Evolutionary conservation across 352 stramenopile species (phyloP).

Genomic region (Pythium grandisporangium): DNA sequence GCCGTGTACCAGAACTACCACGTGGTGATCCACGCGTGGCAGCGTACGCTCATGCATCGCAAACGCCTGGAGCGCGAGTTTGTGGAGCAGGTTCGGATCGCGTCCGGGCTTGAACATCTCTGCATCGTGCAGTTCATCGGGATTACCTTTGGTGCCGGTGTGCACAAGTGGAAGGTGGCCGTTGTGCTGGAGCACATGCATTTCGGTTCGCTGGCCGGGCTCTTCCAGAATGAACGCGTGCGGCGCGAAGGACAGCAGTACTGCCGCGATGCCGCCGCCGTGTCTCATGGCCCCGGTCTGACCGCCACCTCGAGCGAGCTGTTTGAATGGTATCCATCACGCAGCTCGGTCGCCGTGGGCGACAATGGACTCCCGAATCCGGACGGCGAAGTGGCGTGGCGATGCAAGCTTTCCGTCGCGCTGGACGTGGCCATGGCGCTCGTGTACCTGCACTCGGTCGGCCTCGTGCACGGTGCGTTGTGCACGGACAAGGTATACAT

Average conservation of each 20-base stretch:
- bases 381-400: neutral
- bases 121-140: slow-evolving; percentile 77
- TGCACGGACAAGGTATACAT: slow-evolving; percentile 58
- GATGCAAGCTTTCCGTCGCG: slow-evolving; percentile 69
- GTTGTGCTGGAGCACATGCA: slow-evolving; percentile 77
- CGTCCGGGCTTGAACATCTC: slow-evolving; percentile 44
- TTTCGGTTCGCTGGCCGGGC: slow-evolving; percentile 36
- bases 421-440: slow-evolving; percentile 75
- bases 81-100: slow-evolving; percentile 58
- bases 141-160: slow-evolving; percentile 42
- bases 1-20: slow-evolving; percentile 68
- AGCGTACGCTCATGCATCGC: slow-evolving; percentile 31
- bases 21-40: slow-evolving; percentile 52
- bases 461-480: slow-evolving; percentile 49
- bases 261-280: slow-evolving; percentile 20
- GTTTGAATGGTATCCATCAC: slow-evolving; percentile 38
- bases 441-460: slow-evolving; percentile 59
- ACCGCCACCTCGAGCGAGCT: too few relatives aligned
- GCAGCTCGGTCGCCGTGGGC: neutral
- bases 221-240: slow-evolving; percentile 49
- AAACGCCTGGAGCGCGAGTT: slow-evolving; percentile 36
- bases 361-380: too few relatives aligned
- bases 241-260: slow-evolving; percentile 50
- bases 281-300: too few relatives aligned
- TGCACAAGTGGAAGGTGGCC: slow-evolving; percentile 46